Evolutionary conservation across 495 filamentous ascomycete species (phyloP), one percentile per base, ranked within the genome.

Genomic region (Bacidia rubella): DNA sequence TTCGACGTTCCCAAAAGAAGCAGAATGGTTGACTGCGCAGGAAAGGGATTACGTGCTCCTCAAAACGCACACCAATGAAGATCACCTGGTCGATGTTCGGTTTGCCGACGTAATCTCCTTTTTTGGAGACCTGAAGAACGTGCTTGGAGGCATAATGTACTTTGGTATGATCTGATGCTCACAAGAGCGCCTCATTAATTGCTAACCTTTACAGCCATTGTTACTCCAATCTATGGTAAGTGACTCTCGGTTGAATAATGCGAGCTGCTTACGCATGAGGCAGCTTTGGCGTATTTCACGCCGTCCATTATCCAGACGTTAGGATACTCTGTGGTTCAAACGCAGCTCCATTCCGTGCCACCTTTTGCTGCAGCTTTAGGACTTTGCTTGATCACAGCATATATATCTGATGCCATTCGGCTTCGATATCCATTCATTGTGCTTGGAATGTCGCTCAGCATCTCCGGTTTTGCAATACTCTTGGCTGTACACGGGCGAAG

Each of bases 381-480:
- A n/a, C n/a, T n/a, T n/a, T n/a, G n/a, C n/a, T n/a, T n/a, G n/a
- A n/a, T n/a, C n/a, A n/a, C n/a, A n/a, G n/a, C n/a, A n/a, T n/a
- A n/a, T n/a, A n/a, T n/a, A n/a, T n/a, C n/a, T n/a, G n/a, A 86
- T 61, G 70, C 68, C 60, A 56, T 68, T n/a, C 65, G 66, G 11
- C 80, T 81, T 54, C 78, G 84, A 20, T 81, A 78, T 57, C 56
- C 74, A 22, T 60, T 81, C 22, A 61, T 72, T 32, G 66, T 77
- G 0, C 67, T 82, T 52, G 62, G 59, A 40, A 54, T 87, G 21
- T 56, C 57, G 35, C 57, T 66, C 2, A 56, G 67, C 27, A 73
- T 87, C 39, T 57, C 70, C 7, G 85, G 81, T 17, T 79, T 85
- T 49, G 71, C 60, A 11, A 75, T 84, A 45, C 67, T 89, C 17